Evolutionary conservation across 192 early-diverging fungal species (phyloP), one percentile per base, ranked within the genome.

Genomic region (Backusella westeae): DNA sequence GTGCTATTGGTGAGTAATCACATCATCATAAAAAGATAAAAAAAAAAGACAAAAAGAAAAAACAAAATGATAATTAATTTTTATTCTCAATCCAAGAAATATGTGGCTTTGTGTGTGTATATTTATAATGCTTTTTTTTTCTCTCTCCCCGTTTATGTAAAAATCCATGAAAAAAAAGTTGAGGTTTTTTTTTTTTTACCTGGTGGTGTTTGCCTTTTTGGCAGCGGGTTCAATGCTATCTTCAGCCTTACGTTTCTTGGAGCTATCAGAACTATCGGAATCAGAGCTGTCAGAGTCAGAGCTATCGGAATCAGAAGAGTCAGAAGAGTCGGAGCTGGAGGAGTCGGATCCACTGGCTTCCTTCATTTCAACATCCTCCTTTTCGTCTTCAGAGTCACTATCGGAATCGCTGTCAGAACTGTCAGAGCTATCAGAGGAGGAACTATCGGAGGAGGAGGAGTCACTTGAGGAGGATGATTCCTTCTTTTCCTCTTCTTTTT

Each of bases 211-310:
- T 39, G 70, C 69, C 34, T 73, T 80, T 19, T 65, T n/a, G n/a
- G n/a, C 42, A 9, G 69, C 29, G 7, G 69, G 44, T 42, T 66
- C 79, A 63, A 78, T 69, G 19, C 14, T n/a, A 71, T 77, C 78
- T 32, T 84, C 82, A 21, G 77, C 77, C 75, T 80, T 83, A 71
- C 80, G 85, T 75, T 84, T 90, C 66, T 86, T 85, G 39, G 80
- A 71, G 23, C 80, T 68, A 26, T 69, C 81, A 1, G 82, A 63
- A 15, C 34, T 34, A 14, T 70, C 63, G 49, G 53, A 66, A 44
- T 72, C 71, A 12, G 56, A 63, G 3, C 56, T 63, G 3, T 67
- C 67, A 19, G 67, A 67, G 17, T 34, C 29, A 35, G 66, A 67
- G 17, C 66, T 67, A 17, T 32, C 26, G 29, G 65, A 67, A 44